Conservation (phyloP, 805 yeast species). For the Kodamaea nitidulidarum region DNA sequence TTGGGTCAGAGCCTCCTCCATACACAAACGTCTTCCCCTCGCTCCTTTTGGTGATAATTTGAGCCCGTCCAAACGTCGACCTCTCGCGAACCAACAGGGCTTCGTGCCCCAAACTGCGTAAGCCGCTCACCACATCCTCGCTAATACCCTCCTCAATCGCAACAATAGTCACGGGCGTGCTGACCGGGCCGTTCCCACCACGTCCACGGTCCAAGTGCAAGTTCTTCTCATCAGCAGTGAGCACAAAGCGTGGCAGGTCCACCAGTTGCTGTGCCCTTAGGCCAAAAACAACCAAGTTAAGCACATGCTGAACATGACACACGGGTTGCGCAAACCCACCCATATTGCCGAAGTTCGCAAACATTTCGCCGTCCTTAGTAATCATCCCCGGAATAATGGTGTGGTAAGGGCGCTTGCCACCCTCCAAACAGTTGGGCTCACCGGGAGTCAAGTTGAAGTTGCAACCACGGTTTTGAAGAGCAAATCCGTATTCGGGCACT, state of each 20-base stretch:
- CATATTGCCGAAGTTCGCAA: conserved; percentile 76
- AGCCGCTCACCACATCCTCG: conserved; percentile 40
- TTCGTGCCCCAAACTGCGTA: conserved; percentile 55
- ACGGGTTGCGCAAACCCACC: conserved; percentile 88
- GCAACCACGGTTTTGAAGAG: conserved; percentile 72
- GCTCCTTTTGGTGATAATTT: conserved; percentile 53
- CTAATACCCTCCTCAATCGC: conserved; percentile 62
- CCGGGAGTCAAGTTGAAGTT: conserved; percentile 62
- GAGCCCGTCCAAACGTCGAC: conserved; percentile 63
- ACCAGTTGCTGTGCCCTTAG: conserved; percentile 68
- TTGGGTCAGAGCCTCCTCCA: conserved; percentile 71
- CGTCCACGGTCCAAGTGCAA: conserved; percentile 45
- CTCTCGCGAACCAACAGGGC: conserved; percentile 39
- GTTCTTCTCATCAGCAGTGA: conserved; percentile 47
- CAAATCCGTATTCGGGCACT: conserved; percentile 62
- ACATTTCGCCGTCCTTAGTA: conserved; percentile 51
- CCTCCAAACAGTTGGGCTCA: conserved; percentile 58
- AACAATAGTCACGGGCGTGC: conserved; percentile 55
- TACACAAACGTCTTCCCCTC: conserved; percentile 44
- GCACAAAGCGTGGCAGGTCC: conserved; percentile 71
- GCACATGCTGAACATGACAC: conserved; percentile 74
- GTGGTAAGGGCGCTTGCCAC: conserved; percentile 73
- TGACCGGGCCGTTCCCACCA: conserved; percentile 64
- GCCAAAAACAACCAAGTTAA: conserved; percentile 61
- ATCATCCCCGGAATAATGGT: conserved; percentile 83